Conservation (phyloP, 805 yeast species). For the Wickerhamomyces mucosus region DNA sequence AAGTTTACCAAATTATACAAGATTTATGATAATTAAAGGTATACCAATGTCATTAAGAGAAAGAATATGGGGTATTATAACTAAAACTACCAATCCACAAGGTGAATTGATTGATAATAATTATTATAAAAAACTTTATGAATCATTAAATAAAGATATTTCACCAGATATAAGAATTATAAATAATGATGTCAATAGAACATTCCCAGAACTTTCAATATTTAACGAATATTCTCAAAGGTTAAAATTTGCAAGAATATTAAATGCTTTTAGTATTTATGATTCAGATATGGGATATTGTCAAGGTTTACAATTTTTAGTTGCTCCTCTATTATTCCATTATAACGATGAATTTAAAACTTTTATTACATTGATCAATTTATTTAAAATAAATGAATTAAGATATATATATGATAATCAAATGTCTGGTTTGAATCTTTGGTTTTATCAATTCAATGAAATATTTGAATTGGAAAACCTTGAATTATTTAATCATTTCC, state of each 20-base stretch:
- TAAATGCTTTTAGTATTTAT: slow-evolving; percentile 54
- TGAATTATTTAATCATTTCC: slow-evolving; percentile 34
- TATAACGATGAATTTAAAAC: slow-evolving; percentile 29
- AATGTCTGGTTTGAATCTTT: slow-evolving; percentile 42
- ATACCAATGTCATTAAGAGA: slow-evolving; percentile 35
- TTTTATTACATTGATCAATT: slow-evolving; percentile 42
- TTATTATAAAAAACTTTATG: slow-evolving; percentile 24
- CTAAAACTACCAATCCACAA: slow-evolving; percentile 14
- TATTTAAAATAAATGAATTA: slow-evolving; percentile 52
- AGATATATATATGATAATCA: slow-evolving; percentile 42
- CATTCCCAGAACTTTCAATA: slow-evolving; percentile 45
- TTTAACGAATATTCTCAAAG: slow-evolving; percentile 34
- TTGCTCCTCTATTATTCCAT: slow-evolving; percentile 45
- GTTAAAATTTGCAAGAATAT: slow-evolving; percentile 38
- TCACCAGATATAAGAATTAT: slow-evolving; percentile 37
- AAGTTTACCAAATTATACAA: slow-evolving; percentile 38
- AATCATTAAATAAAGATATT: slow-evolving; percentile 29
- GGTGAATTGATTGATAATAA: slow-evolving; percentile 12
- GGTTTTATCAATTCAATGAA: slow-evolving; percentile 41
- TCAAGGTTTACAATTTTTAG: slow-evolving; percentile 56
- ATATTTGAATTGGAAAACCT: slow-evolving; percentile 32
- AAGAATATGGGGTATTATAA: slow-evolving; percentile 31
- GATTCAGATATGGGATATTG: slow-evolving; percentile 62
- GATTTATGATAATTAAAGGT: slow-evolving; percentile 30
- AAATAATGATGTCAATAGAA: slow-evolving; percentile 47